Evolutionary conservation across 2,329 filamentous ascomycete species (phyloP).

Genomic region (Xylariaceae sp.): DNA sequence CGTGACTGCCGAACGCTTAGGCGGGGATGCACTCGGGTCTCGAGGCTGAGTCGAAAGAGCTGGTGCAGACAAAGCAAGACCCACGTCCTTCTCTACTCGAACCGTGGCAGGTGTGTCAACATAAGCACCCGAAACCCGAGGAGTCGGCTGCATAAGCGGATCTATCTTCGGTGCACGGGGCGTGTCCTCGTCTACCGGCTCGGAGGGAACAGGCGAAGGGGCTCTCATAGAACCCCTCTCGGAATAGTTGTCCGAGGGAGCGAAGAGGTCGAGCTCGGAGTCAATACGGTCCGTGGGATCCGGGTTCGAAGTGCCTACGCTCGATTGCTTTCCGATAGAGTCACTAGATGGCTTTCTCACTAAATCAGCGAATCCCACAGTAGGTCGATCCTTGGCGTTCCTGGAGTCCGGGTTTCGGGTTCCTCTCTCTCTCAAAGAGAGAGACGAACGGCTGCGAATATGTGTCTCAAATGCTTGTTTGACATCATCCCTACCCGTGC

Average conservation of each 20-base stretch:
- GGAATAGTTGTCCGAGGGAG: conserved; percentile 49
- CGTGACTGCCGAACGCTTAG: conserved; percentile 9
- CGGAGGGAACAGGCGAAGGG: conserved; percentile 40
- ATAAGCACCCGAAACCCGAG: conserved; percentile 50
- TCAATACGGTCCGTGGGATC: conserved; percentile 54
- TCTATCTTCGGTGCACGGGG: conserved; percentile 43
- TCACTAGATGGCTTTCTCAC: conserved; percentile 41
- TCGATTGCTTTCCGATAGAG: conserved; percentile 45
- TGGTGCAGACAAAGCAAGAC: neutral
- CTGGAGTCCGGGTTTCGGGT: conserved; percentile 25
- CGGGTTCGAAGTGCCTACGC: conserved; percentile 44
- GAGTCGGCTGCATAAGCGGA: conserved; percentile 47
- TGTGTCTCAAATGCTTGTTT: conserved; percentile 16
- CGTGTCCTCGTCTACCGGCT: conserved; percentile 39
- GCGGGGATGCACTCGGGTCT: conserved; percentile 15
- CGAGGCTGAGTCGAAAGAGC: conserved; percentile 6
- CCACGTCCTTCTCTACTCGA: conserved; percentile 25
- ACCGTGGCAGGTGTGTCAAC: conserved; percentile 51
- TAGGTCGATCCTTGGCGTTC: conserved; percentile 32
- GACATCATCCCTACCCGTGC: conserved; percentile 6
- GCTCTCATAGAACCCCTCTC: conserved; percentile 51
- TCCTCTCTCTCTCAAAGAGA: conserved; percentile 21
- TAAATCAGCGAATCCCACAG: conserved; percentile 45
- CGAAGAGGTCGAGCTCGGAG: conserved; percentile 53
- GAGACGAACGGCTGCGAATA: conserved; percentile 20